Evolutionary conservation across 164 flowering plant genomes (phyloP).

Genomic region (Magnolia officinalis): DNA sequence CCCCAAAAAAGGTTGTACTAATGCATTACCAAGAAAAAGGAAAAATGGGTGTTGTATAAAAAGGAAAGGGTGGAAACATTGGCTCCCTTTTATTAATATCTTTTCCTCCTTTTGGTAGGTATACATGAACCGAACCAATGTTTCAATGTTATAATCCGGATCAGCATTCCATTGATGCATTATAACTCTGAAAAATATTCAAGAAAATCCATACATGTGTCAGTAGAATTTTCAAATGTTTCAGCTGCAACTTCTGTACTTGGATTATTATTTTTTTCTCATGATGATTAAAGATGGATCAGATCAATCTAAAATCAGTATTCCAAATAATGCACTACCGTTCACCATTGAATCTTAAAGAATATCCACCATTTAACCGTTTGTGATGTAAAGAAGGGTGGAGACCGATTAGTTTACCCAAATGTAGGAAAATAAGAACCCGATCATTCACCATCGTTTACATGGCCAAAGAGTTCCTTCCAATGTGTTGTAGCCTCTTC

Average conservation of each 20-base stretch:
- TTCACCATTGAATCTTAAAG: background rate
- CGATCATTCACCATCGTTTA: conserved; percentile 31
- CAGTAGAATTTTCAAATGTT: background rate
- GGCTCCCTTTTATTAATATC: background rate
- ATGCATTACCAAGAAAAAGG: background rate
- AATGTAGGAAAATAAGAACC: background rate
- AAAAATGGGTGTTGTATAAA: background rate
- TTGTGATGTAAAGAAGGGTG: background rate
- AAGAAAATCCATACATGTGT: background rate
- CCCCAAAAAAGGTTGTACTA: too few species aligned
- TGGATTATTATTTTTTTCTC: background rate
- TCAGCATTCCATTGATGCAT: background rate
- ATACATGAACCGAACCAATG: background rate
- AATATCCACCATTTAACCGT: background rate
- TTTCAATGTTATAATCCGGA: too few species aligned
- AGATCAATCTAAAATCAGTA: background rate
- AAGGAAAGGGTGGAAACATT: background rate
- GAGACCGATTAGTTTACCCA: background rate
- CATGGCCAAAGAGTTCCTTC: conserved; percentile 40
- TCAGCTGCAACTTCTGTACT: background rate
- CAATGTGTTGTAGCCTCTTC: conserved; percentile 50
- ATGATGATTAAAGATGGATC: background rate
- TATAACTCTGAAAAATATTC: background rate
- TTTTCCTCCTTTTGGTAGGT: background rate
- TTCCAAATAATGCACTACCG: background rate